Conservation (phyloP, 352 stramenopile genomes). For the Thraustotheca clavata region DNA sequence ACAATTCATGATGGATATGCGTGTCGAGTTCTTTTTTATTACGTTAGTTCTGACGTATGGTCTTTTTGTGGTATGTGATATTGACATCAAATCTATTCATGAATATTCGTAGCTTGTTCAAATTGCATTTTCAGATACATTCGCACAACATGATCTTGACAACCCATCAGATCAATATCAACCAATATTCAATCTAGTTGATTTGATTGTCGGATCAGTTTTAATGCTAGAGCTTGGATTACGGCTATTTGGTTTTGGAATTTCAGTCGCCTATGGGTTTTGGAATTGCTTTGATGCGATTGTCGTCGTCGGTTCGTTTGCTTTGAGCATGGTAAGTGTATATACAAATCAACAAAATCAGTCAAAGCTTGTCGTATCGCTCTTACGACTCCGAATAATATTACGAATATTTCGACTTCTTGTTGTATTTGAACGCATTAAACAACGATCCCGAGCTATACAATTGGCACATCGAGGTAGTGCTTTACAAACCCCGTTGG, state of each 20-base stretch:
- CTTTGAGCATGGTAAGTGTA: slow-evolving; percentile 55
- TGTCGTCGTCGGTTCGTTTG: slow-evolving; percentile 72
- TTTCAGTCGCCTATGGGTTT: slow-evolving; percentile 49
- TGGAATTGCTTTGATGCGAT: slow-evolving; percentile 77
- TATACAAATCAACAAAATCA: slow-evolving; percentile 28
- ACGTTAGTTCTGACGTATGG: slow-evolving; percentile 82
- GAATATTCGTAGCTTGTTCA: slow-evolving; percentile 34
- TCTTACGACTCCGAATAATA: slow-evolving; percentile 64
- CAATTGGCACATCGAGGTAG: slow-evolving; percentile 54
- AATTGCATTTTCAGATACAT: slow-evolving; percentile 39
- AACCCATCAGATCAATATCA: slow-evolving; percentile 37
- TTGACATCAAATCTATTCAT: neutral
- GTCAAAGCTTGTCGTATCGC: slow-evolving; percentile 55
- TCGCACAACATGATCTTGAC: neutral
- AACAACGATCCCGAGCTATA: slow-evolving; percentile 65
- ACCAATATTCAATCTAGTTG: slow-evolving; percentile 59
- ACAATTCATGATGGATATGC: slow-evolving; percentile 79
- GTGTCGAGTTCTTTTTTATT: slow-evolving; percentile 83
- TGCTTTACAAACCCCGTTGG: slow-evolving; percentile 63
- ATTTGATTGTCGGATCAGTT: slow-evolving; percentile 78
- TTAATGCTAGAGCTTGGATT: slow-evolving; percentile 70
- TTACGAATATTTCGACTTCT: slow-evolving; percentile 72
- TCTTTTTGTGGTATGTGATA: slow-evolving; percentile 46
- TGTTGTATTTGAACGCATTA: slow-evolving; percentile 81
- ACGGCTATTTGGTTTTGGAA: slow-evolving; percentile 70